Base-by-base conservation (phyloP, 371 early-diverging fungal genomes). In the Syncephalastrum contaminatum region DNA sequence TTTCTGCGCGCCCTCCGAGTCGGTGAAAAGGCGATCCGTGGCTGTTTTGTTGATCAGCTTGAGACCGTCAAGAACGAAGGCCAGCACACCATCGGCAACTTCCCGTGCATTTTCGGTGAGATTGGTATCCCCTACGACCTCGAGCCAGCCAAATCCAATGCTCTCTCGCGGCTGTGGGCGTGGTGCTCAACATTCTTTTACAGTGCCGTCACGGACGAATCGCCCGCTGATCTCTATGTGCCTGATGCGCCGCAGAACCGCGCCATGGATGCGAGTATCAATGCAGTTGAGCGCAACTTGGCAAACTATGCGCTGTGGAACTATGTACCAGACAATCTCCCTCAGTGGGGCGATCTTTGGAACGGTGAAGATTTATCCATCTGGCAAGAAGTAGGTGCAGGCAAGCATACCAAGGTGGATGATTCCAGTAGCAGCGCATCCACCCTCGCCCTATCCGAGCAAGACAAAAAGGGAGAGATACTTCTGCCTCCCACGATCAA, bases 81-180 rank as follows among this genome's bases (percentile, higher is more conserved):
- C 1, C 56, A 53, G 3, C 59, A 67, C 1, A 64, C 70, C 7
- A 55, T 87, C 4, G 86, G 74, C 13, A 44, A 63, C 16, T 71
- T 72, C 54, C 89, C 89, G 13, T 80, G 79, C 41, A 51, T 89
- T 1, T 64, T 89, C 14, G 90, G 90, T 15, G 90, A 90, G 64
- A 85, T 84, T 47, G 90, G 90, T 39, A 88, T 90, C 45, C 88
- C 90, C 0, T 88, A 83, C 53, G 89, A 90, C 51, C 79, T 90
- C 77, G 74, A 86, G 24, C 27, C 43, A 15, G 50, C 24, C 39
- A 59, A 60, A 27, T 41, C 60, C 7, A 51, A 20, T 4, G 42
- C 47, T 40, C 43, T 48, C 13, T 48, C 42, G 4, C 20, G 36
- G 3, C 22, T 48, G 4, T 45, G 36, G 49, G 19, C 47, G 18